Base-by-base conservation (phyloP, 2,329 filamentous ascomycete species). In the Cadophora gregata region DNA sequence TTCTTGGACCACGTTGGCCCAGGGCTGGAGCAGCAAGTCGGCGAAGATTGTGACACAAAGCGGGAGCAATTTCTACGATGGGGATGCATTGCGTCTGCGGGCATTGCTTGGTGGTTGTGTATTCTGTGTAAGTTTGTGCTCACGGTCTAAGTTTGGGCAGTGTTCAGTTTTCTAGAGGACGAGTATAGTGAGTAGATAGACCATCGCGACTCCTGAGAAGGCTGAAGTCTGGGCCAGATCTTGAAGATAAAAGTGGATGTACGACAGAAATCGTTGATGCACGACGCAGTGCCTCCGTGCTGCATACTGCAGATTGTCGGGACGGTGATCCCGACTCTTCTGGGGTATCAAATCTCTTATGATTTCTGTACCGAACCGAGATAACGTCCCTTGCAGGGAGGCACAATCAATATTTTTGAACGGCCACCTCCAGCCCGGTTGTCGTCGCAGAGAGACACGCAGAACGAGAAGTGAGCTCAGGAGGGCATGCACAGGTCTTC, bases 1-100 rank as follows among this genome's bases (percentile, higher is more conserved):
- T 4, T 10, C 21, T 24, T 50, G 9, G 47, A 50, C 21, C 47
- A 50, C 47, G 47, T 29, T 51, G 24, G 48, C 2, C 14, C 48
- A 29, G 48, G 48, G 48, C 48, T 51, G 48, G 48, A 47, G 42
- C 42, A 47, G 42, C 42, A n/a, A 47, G 42, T n/a, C n/a, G n/a
- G n/a, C n/a, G n/a, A n/a, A n/a, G n/a, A n/a, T n/a, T 51, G 48
- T 27, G 24, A 51, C 48, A 51, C 24, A 29, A 51, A 51, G 19
- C 10, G 29, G 48, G 48, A 51, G 9, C 42, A 21, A 47, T 47
- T 47, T 47, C 4, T 47, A 47, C n/a, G 19, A 47, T 47, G 29
- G 24, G n/a, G 16, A 42, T 47, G 19, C 42, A 21, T 21, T 47
- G 42, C n/a, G n/a, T n/a, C n/a, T n/a, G n/a, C n/a, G n/a, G n/a